Evolutionary conservation across 129 eudicot genomes (phyloP), one percentile per base, ranked within the genome.

Genomic region (Ambrosia artemisiifolia): DNA sequence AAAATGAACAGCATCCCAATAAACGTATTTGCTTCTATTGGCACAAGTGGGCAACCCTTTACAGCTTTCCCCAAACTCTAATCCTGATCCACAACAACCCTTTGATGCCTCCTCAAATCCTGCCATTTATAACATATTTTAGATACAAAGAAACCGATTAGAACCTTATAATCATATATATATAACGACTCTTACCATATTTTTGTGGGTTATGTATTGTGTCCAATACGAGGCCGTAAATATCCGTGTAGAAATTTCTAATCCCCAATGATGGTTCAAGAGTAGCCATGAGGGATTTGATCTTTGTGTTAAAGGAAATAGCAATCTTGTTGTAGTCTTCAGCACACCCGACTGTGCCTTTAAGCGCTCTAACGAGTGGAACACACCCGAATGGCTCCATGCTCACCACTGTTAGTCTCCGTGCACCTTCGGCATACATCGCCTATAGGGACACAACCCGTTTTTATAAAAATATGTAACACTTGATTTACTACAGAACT

Each of bases 71-170:
- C 82, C 82, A 56, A 65, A 80, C 62, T 87, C 89, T 24, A 56
- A 74, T 46, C 93, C 93, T 5, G 89, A 62, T 32, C 93, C 93
- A 68, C 89, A 84, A 20, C 89, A 87, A 4, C 93, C 89, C 68
- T 80, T 85, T 18, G 66, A 49, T 4, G 85, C 63, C 60, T 82
- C 93, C n/a, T 32, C 5, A 33, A 87, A 87, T 61, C 87, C 89
- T 87, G 83, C 19, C 56, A 17, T 59, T 14, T n/a, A 28, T 28
- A 59, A 10, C 13, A 1, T n/a, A 47, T 18, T 43, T 66, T 19
- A 6, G 3, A 6, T 12, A 14, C 14, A 14, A 30, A 32, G 34
- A 28, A 24, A 46, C 24, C 13, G 6, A 24, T 8, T 9, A 42
- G 38, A 64, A 64, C 0, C 18, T 3, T 35, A 17, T 33, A 14